Evolutionary conservation across 2,329 filamentous ascomycete genomes (phyloP).

Genomic region (Fusarium nodosum): DNA sequence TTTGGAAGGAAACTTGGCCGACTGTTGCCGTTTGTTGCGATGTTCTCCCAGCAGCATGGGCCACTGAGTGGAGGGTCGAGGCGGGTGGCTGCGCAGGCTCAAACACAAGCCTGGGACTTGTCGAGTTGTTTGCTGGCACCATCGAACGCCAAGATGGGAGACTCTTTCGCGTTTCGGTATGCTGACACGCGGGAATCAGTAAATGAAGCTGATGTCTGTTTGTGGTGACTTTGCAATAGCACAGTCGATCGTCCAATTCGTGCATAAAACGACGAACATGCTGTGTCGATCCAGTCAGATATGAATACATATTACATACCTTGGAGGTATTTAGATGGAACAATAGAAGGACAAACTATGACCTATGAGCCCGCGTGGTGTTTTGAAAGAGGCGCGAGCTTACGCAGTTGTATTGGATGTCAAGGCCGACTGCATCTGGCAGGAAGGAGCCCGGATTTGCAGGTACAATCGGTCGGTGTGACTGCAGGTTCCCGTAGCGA

Average conservation of each 20-base stretch:
- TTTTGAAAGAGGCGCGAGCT: neutral
- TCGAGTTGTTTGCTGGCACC: conserved; percentile 14
- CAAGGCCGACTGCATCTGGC: conserved; percentile 35
- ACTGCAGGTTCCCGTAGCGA: conserved; percentile 35
- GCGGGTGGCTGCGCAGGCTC: conserved; percentile 35
- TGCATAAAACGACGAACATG: neutral
- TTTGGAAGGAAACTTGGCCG: conserved; percentile 13
- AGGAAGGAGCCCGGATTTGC: conserved; percentile 5
- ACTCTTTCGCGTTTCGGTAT: neutral
- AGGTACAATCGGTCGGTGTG: conserved; percentile 19
- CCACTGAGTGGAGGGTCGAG: conserved; percentile 2
- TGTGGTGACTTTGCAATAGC: neutral
- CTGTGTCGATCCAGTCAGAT: neutral
- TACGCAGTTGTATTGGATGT: conserved; percentile 11
- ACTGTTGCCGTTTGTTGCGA: neutral
- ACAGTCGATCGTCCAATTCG: neutral
- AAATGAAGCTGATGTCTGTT: neutral
- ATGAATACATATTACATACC: neutral
- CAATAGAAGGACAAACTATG: neutral
- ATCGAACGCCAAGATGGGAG: neutral
- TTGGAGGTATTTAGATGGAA: neutral
- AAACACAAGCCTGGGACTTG: conserved; percentile 9
- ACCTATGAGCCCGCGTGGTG: neutral
- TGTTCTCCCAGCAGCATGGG: neutral
- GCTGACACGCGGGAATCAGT: no score